phyloP scores from a whole-genome alignment of 83 land plant species.

The Isoetes engelmannii region DNA sequence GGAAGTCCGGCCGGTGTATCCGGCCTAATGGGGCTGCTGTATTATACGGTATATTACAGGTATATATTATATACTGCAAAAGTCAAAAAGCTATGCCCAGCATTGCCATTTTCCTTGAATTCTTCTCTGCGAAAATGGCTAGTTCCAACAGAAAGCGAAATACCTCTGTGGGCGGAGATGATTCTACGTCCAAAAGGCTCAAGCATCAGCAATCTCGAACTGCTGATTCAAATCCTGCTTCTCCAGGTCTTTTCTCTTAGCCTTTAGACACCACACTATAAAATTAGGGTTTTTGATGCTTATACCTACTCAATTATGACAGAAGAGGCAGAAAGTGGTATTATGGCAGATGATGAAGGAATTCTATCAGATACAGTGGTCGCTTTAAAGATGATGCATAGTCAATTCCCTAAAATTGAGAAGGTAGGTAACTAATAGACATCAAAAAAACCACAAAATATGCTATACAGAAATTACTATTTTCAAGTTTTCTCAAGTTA shows the following conservation, averaged over 20 bases:
- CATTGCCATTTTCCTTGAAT: too few relatives aligned
- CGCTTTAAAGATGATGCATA: slow-evolving; percentile 73
- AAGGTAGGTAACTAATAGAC: slow-evolving; percentile 32
- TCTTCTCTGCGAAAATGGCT: neutral
- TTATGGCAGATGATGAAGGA: slow-evolving; percentile 32
- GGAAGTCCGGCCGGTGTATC: too few relatives aligned
- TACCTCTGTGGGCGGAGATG: neutral
- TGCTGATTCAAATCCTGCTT: neutral
- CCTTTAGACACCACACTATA: neutral
- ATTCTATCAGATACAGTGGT: slow-evolving; percentile 60
- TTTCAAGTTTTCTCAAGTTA: neutral
- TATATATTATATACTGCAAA: too few relatives aligned
- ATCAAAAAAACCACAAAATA: neutral
- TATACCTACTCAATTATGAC: neutral
- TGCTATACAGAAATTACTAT: neutral
- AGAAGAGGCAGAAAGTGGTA: neutral
- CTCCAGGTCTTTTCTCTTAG: too few relatives aligned
- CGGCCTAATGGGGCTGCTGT: too few relatives aligned
- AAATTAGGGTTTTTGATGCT: neutral
- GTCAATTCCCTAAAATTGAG: slow-evolving; percentile 68
- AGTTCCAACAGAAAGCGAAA: neutral
- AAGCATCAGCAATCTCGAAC: neutral
- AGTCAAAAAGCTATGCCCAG: too few relatives aligned
- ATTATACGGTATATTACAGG: too few relatives aligned
- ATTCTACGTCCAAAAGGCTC: neutral